phyloP scores from a whole-genome alignment of 805 yeast species.

The Ogataea siamensis region DNA sequence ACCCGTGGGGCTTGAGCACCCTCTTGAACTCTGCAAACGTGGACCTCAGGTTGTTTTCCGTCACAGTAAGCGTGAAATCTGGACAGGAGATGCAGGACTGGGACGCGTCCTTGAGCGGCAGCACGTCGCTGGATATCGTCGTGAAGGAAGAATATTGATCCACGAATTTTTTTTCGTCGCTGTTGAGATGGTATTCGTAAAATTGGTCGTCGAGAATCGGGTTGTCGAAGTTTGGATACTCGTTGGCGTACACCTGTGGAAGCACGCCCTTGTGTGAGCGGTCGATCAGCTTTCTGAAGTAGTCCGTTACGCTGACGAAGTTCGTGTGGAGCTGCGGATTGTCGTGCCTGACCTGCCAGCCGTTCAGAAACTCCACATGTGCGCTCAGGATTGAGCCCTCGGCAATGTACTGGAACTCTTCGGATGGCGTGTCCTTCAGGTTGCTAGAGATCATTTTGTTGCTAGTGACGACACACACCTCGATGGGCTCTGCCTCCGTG shows the following conservation, averaged over 20 bases:
- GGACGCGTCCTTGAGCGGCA: constrained; percentile 30
- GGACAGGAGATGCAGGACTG: constrained; percentile 31
- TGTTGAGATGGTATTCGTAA: constrained; percentile 18
- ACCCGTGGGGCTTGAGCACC: constrained; percentile 32
- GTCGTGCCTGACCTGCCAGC: constrained; percentile 35
- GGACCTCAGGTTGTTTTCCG: constrained; percentile 18
- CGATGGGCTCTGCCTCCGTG: constrained; percentile 16
- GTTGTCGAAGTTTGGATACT: constrained; percentile 25
- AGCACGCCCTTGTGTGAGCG: constrained; percentile 24
- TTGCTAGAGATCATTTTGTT: constrained; percentile 25
- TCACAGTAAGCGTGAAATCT: constrained; percentile 25
- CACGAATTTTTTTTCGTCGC: constrained; percentile 27
- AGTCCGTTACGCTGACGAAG: constrained; percentile 27
- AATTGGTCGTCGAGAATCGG: constrained; percentile 23
- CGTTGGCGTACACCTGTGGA: constrained; percentile 12
- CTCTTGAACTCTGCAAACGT: constrained; percentile 31
- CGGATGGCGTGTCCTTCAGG: constrained; percentile 9
- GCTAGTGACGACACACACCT: constrained; percentile 29
- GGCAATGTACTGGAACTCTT: constrained; percentile 9
- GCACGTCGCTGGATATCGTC: constrained; percentile 21
- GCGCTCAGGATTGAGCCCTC: constrained; percentile 26
- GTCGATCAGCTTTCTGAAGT: constrained; percentile 26
- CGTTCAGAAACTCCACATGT: constrained; percentile 32
- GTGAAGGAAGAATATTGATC: constrained; percentile 34
- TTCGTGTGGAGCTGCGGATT: constrained; percentile 29